phyloP scores from a whole-genome alignment of 495 filamentous ascomycete genomes.

The Neurospora cerealis region DNA sequence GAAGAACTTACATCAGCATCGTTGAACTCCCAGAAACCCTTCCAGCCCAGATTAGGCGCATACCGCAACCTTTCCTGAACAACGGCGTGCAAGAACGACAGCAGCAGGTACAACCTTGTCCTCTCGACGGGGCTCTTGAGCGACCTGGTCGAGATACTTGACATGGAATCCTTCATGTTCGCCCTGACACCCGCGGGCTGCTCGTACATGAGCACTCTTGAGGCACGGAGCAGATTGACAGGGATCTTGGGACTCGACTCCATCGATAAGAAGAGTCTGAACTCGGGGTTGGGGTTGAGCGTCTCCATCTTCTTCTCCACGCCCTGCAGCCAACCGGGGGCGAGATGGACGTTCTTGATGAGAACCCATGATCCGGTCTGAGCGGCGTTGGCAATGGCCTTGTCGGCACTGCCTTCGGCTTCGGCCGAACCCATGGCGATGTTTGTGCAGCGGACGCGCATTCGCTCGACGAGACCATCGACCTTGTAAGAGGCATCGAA shows the following conservation, averaged over 20 bases:
- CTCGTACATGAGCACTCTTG: conserved; percentile 93
- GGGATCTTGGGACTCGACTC: conserved; percentile 95
- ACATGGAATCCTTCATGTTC: conserved; percentile 97
- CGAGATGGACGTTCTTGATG: conserved; percentile 98
- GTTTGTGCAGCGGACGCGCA: conserved; percentile 73
- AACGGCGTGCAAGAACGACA: conserved; percentile 93
- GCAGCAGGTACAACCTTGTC: conserved; percentile 77
- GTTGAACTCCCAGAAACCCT: conserved; percentile 99
- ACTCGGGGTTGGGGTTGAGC: conserved; percentile 87
- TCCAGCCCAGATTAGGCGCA: conserved; percentile 91
- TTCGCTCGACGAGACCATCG: conserved; percentile 81
- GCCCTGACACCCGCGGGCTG: conserved; percentile 93
- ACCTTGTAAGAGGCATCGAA: conserved; percentile 99
- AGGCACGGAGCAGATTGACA: conserved; percentile 88
- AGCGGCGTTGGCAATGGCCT: conserved; percentile 87
- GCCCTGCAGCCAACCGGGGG: conserved; percentile 90
- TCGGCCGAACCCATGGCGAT: conserved; percentile 99
- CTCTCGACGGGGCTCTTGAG: conserved; percentile 83
- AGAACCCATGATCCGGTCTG: conserved; percentile 92
- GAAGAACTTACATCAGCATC: conserved; percentile 82
- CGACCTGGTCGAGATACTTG: conserved; percentile 65
- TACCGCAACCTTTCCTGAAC: conserved; percentile 94
- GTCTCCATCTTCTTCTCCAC: conserved; percentile 94
- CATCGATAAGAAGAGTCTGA: conserved; percentile 96
- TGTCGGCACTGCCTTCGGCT: conserved; percentile 82